Evolutionary conservation across 1,284 basidiomycete species (phyloP).

Genomic region (Trichosporon faecale): DNA sequence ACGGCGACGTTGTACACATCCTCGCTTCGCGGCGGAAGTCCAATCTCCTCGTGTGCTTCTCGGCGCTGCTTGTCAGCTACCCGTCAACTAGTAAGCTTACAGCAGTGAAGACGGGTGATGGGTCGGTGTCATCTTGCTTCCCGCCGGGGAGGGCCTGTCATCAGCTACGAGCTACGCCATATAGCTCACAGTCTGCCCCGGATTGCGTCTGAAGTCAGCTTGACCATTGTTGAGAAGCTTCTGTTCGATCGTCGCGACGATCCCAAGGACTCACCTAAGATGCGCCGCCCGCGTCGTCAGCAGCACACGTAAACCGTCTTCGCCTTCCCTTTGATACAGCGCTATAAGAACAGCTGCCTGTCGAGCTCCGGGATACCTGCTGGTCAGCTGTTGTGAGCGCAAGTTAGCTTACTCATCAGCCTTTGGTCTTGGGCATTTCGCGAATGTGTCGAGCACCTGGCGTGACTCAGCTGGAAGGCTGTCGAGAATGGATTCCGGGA

Average conservation of each 20-base stretch:
- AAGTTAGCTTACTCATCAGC: not conserved
- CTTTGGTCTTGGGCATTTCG: not conserved
- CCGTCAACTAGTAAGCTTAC: constrained; percentile 55
- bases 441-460: not conserved
- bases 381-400: not conserved
- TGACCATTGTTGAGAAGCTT: no score
- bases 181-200: constrained; percentile 17
- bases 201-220: constrained; percentile 21
- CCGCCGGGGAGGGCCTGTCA: constrained; percentile 71
- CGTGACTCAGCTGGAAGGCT: not conserved
- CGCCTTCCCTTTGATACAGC: constrained; percentile 65
- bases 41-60: constrained; percentile 79
- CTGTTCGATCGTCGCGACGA: no score
- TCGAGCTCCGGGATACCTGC: constrained; percentile 44
- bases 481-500: not conserved
- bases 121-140: constrained; percentile 68
- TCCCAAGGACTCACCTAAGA: constrained; percentile 58
- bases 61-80: constrained; percentile 57
- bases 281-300: constrained; percentile 77
- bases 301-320: constrained; percentile 63
- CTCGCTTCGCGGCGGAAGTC: constrained; percentile 60
- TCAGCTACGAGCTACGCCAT: constrained; percentile 4
- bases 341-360: constrained; percentile 72
- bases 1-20: constrained; percentile 63
- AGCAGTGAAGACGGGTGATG: constrained; percentile 64